These are phyloP conservation scores for Globisporangium orthogonon DNA, from an alignment of 352 stramenopile species.

Conservation along the genomic window DNA sequence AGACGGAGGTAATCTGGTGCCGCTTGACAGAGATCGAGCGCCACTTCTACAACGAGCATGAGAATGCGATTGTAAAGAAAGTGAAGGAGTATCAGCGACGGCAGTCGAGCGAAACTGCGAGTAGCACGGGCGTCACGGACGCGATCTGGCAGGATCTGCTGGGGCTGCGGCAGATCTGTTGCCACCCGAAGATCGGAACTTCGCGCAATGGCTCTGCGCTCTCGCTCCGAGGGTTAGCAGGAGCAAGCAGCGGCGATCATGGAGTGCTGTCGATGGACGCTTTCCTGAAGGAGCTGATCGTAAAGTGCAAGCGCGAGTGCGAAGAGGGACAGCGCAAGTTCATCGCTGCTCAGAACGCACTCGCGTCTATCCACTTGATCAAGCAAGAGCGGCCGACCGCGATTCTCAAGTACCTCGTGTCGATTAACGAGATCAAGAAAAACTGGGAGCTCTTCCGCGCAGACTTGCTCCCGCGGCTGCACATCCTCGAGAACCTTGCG, in stretches of 20 bases:
- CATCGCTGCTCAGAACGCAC: slow-evolving; percentile 67
- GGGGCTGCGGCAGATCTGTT: slow-evolving; percentile 87
- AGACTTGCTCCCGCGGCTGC: slow-evolving; percentile 59
- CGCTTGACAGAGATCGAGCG: slow-evolving; percentile 68
- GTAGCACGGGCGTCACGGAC: slow-evolving; percentile 19
- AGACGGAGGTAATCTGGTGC: slow-evolving; percentile 52
- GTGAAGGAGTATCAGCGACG: slow-evolving; percentile 29
- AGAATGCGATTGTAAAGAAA: slow-evolving; percentile 36
- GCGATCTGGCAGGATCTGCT: slow-evolving; percentile 66
- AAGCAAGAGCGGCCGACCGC: slow-evolving; percentile 21
- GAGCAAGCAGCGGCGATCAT: slow-evolving; percentile 5
- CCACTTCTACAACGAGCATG: slow-evolving; percentile 72
- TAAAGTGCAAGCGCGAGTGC: slow-evolving; percentile 61
- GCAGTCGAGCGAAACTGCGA: not conserved
- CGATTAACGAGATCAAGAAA: slow-evolving; percentile 30
- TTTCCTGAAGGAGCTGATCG: slow-evolving; percentile 65
- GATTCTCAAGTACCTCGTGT: slow-evolving; percentile 48
- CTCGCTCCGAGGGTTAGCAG: slow-evolving; percentile 4
- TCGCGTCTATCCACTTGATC: slow-evolving; percentile 44
- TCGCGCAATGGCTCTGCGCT: slow-evolving; percentile 13
- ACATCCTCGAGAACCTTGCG: slow-evolving; percentile 61
- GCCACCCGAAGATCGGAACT: slow-evolving; percentile 86
- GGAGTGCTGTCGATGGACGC: slow-evolving; percentile 83
- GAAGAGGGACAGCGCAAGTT: slow-evolving; percentile 80
- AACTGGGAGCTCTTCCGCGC: slow-evolving; percentile 64